Base-by-base conservation (phyloP, 192 early-diverging fungal genomes). In the Endogone sp. region DNA sequence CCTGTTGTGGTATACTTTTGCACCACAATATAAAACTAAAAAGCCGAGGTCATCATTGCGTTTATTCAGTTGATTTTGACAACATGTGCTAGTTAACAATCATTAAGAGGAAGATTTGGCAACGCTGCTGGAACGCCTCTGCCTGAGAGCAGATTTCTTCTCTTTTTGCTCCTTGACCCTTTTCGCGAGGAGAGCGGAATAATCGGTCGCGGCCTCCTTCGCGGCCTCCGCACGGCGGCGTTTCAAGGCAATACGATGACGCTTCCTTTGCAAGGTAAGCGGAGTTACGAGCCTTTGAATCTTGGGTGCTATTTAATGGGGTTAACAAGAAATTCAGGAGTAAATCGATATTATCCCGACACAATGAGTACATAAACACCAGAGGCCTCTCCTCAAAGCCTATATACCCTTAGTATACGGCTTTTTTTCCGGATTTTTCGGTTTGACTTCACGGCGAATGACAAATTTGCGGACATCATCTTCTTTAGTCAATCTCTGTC, bases 381-480 rank as follows among this genome's bases (percentile, higher is more conserved):
- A n/a, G n/a, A n/a, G n/a, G n/a, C n/a, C n/a, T n/a, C n/a, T n/a
- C n/a, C n/a, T n/a, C n/a, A n/a, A n/a, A n/a, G n/a, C n/a, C n/a
- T n/a, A n/a, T n/a, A n/a, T n/a, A 49, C 37, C 95, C 92, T 99
- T 99, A 86, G 95, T 93, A 90, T 87, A 90, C 68, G 91, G 83
- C 90, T 96, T 95, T 87, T 93, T 95, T 71, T 89, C 93, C 57
- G 86, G 82, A 79, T 90, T 88, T 89, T 93, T 94, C 86, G 88
- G 89, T 73, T 88, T 82, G 70, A 99, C 84, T 81, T 98, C 95
- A 78, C 97, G 95, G 77, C 95, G 95, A 76, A 99, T 97, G 62
- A 99, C 97, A 87, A 94, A 99, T 89, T 99, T 94, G 89, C 95
- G 94, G 68, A 99, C 97, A 86, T 99, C 97, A 85, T 97, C 97